phyloP scores from a whole-genome alignment of 1,284 basidiomycete species.

The Cutaneotrichosporon dermatis region DNA sequence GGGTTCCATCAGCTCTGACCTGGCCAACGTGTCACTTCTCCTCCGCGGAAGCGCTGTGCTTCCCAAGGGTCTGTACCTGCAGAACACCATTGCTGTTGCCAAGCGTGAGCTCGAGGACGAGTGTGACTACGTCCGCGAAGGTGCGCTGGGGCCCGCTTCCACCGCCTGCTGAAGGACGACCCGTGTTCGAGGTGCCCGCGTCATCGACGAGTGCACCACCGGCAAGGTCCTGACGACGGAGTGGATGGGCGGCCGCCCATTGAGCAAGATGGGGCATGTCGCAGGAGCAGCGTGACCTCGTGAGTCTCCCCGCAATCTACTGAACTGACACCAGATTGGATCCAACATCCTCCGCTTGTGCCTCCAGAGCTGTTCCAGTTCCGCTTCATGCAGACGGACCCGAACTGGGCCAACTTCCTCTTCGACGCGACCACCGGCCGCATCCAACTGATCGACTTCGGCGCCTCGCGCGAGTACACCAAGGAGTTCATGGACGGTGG shows the following conservation, averaged over 20 bases:
- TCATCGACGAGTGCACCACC: conserved; percentile 70
- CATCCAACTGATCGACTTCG: conserved; percentile 93
- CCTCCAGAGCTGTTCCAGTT: conserved; percentile 83
- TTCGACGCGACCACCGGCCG: conserved; percentile 60
- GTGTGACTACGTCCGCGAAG: conserved; percentile 89
- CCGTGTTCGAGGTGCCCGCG: conserved; percentile 79
- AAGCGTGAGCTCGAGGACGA: conserved; percentile 89
- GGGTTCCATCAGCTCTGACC: conserved; percentile 78
- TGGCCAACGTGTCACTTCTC: conserved; percentile 79
- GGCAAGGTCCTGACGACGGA: conserved; percentile 85
- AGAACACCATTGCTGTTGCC: conserved; percentile 83
- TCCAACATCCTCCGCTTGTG: conserved; percentile 77
- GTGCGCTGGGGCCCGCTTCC: conserved; percentile 67
- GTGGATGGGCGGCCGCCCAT: conserved; percentile 72
- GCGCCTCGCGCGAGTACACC: conserved; percentile 82
- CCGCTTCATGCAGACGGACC: conserved; percentile 95
- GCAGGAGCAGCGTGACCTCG: conserved; percentile 71
- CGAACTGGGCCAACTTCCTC: conserved; percentile 97
- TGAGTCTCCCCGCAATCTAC: conserved; percentile 45
- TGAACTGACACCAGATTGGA: conserved; percentile 62
- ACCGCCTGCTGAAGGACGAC: conserved; percentile 57
- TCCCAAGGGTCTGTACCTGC: conserved; percentile 83
- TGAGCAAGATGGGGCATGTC: conserved; percentile 59
- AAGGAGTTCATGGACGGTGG: conserved; percentile 89
- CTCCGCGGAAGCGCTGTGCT: conserved; percentile 74